Evolutionary conservation across 2,329 filamentous ascomycete species (phyloP).

Genomic region (Geoglossum cookeanum): DNA sequence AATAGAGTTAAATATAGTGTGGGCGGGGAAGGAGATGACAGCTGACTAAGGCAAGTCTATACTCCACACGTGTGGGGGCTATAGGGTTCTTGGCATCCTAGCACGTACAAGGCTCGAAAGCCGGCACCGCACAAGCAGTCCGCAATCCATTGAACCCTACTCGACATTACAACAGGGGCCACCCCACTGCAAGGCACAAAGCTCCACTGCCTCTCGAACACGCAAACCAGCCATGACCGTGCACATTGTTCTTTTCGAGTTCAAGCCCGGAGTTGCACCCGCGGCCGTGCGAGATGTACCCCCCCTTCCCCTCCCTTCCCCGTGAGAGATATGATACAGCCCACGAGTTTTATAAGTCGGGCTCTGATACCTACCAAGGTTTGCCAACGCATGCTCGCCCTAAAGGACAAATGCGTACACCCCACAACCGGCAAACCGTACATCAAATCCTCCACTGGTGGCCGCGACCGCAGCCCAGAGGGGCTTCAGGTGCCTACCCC

Average conservation of each 20-base stretch:
- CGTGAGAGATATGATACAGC: neutral
- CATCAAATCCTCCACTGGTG: constrained; percentile 37
- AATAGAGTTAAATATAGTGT: no score
- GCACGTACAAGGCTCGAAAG: no score
- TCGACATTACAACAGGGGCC: no score
- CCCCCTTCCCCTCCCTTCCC: neutral
- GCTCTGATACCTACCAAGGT: neutral
- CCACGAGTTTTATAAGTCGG: no score
- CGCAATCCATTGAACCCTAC: no score
- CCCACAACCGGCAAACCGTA: constrained; percentile 39
- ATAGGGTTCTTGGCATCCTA: no score
- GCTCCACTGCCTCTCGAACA: no score
- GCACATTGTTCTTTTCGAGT: constrained; percentile 30
- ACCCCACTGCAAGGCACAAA: no score
- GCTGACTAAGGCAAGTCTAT: no score
- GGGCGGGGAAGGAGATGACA: no score
- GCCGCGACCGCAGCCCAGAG: constrained; percentile 42
- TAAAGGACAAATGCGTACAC: constrained; percentile 36
- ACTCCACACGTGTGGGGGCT: no score
- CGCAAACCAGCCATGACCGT: constrained; percentile 9
- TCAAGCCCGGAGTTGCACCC: constrained; percentile 8
- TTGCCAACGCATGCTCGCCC: neutral
- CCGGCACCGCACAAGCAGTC: no score
- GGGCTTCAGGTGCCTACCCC: constrained; percentile 33
- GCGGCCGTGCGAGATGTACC: neutral